Percentiles rank a stretch among this genome's conserved stretches.
These are phyloP conservation scores for Dictyostelium intermedium DNA, from an alignment of 78 protist genomes.

Conservation along the genomic window DNA sequence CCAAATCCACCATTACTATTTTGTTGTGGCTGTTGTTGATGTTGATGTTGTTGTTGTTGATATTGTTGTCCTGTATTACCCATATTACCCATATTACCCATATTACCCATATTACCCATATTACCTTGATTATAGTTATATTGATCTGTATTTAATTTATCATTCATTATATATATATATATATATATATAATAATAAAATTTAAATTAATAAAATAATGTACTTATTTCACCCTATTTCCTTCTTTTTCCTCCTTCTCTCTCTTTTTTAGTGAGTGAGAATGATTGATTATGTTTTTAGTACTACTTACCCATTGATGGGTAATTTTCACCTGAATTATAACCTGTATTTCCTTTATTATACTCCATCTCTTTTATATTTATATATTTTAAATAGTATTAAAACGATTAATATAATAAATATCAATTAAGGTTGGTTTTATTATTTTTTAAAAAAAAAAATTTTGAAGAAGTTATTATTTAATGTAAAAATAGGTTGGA, in stretches of 20 bases:
- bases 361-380: background rate
- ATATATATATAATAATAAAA: background rate
- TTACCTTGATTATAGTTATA: slow-evolving; percentile 17
- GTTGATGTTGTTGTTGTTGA: background rate
- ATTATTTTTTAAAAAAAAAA: too few relatives aligned
- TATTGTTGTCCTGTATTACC: background rate
- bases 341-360: background rate
- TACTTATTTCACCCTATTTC: too few relatives aligned
- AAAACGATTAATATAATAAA: too few relatives aligned
- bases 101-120: background rate
- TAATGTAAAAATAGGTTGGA: background rate
- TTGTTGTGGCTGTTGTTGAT: slow-evolving; percentile 10
- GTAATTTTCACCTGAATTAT: slow-evolving; percentile 13
- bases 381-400: too few relatives aligned
- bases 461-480: background rate
- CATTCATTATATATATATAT: background rate
- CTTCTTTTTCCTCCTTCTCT: too few relatives aligned
- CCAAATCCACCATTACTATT: background rate
- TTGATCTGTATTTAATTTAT: slow-evolving; percentile 21
- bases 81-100: background rate
- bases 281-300: background rate
- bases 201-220: background rate
- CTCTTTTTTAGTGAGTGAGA: background rate
- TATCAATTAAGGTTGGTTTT: background rate
- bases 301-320: slow-evolving; percentile 56